Evolutionary conservation across 2,329 filamentous ascomycete species (phyloP), one percentile per base, ranked within the genome.

Genomic region (Cytospora mali): DNA sequence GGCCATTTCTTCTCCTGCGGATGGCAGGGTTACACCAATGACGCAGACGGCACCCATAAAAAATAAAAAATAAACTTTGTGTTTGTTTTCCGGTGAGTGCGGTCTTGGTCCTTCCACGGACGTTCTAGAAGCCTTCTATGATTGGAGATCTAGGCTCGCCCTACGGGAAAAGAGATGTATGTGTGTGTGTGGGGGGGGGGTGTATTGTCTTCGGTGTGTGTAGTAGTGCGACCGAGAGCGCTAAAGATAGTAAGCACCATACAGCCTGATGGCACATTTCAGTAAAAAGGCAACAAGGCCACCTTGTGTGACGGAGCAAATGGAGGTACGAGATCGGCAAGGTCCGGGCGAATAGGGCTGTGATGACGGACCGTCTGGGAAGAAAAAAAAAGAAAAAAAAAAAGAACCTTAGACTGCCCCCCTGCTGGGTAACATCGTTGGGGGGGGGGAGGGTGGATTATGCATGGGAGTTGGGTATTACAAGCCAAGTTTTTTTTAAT

Each of bases 221-320:
- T 33, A 25, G 6, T 9, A 16, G 9, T n/a, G n/a, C 39, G 10
- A 21, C 39, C 11, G 18, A 31, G 35, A 21, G 31, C 23, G 25
- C 58, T 48, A 54, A 54, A 52, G 33, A 54, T 60, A 54, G 50
- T 13, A n/a, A n/a, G n/a, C n/a, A n/a, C n/a, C n/a, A n/a, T n/a
- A 53, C 29, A 23, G 33, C 50, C 46, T 54, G 27, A 33, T 23
- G 29, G n/a, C 27, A 21, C 42, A 18, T 21, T 14, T 33, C 33
- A 59, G 39, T 51, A 39, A 42, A 6, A 52, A 52, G 42, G 28
- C 16, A 28, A 39, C 25, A 27, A 25, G 10, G 14, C 11, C 27
- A 4, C 16, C 21, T 21, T 46, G 57, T 54, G 27, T 25, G 6
- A 48, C 57, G 50, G 27, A 29, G 13, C 13, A 25, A n/a, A 6